Conservation (phyloP, 257 asterid genomes). For the Nicotiana noctiflora region DNA sequence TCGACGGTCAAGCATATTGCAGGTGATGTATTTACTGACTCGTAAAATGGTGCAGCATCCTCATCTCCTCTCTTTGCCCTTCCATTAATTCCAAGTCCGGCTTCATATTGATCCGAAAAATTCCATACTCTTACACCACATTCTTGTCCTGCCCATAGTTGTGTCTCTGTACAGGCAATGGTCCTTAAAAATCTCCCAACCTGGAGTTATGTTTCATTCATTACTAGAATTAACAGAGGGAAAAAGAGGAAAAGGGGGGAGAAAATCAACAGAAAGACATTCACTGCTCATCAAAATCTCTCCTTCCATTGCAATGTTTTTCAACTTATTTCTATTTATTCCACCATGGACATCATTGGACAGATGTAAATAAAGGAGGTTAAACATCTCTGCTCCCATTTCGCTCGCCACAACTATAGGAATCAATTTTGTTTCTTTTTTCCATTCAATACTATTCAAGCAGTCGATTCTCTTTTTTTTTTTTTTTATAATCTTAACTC, state of each 20-base stretch:
- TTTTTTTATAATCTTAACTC: not conserved
- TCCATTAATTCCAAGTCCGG: constrained; percentile 61
- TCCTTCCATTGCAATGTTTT: not conserved
- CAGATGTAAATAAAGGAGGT: not conserved
- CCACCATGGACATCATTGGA: not conserved
- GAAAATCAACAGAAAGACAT: not conserved
- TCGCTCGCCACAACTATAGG: not conserved
- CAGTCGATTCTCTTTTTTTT: not conserved
- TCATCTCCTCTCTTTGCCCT: constrained; percentile 83
- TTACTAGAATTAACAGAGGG: not conserved
- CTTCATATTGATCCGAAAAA: constrained; percentile 57
- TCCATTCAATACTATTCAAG: not conserved
- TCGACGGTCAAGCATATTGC: constrained; percentile 67
- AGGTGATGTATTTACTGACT: constrained; percentile 64
- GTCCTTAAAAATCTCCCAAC: constrained; percentile 74
- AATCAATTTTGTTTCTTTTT: not conserved
- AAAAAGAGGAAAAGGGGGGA: not conserved
- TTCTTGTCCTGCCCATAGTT: constrained; percentile 95
- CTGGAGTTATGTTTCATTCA: constrained; percentile 5
- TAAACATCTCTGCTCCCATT: not conserved
- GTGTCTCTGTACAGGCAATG: constrained; percentile 67
- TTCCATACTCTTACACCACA: constrained; percentile 92
- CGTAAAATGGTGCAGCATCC: constrained; percentile 87
- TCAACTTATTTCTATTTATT: not conserved
- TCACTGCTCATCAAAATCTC: not conserved